These are phyloP conservation scores for Sporothrix brasiliensis DNA, from an alignment of 2,329 filamentous ascomycete genomes.

Conservation along the genomic window DNA sequence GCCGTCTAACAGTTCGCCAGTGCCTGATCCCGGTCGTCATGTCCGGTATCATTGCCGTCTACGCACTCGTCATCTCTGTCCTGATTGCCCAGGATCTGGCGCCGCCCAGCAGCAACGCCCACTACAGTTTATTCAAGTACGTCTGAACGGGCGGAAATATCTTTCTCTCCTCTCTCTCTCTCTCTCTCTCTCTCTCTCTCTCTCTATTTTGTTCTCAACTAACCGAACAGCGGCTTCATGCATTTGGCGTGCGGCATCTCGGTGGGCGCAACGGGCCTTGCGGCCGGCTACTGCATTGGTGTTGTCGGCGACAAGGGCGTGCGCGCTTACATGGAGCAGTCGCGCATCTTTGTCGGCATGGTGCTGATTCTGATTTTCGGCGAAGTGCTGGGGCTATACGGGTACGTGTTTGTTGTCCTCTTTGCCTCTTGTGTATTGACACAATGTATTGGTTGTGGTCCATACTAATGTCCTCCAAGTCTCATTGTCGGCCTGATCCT, in stretches of 20 bases:
- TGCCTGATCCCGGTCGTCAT: slow-evolving; percentile 90
- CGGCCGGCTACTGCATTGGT: slow-evolving; percentile 94
- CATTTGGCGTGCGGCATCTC: slow-evolving; percentile 88
- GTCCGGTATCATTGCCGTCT: slow-evolving; percentile 99
- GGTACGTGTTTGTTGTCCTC: slow-evolving; percentile 53
- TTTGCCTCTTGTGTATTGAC: neutral
- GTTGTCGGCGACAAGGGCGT: slow-evolving; percentile 94
- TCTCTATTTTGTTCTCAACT: slow-evolving; percentile 27
- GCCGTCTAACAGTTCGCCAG: slow-evolving; percentile 46
- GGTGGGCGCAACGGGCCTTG: slow-evolving; percentile 88
- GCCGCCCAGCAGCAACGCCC: slow-evolving; percentile 62
- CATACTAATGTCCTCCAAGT: slow-evolving; percentile 48
- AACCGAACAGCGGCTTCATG: slow-evolving; percentile 73
- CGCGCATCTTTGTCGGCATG: slow-evolving; percentile 96
- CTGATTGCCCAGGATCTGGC: slow-evolving; percentile 89
- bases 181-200: neutral
- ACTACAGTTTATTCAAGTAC: slow-evolving; percentile 84
- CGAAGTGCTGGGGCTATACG: slow-evolving; percentile 94
- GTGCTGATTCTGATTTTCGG: slow-evolving; percentile 98
- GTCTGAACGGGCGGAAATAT: slow-evolving; percentile 40
- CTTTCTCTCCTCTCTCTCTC: too few relatives aligned
- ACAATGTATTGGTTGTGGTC: neutral
- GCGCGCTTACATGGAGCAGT: slow-evolving; percentile 93
- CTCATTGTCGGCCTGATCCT: slow-evolving; percentile 92
- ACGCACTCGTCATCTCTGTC: slow-evolving; percentile 94